Conservation (phyloP, 257 asterid species). For the Nicotiana tomentosiformis region DNA sequence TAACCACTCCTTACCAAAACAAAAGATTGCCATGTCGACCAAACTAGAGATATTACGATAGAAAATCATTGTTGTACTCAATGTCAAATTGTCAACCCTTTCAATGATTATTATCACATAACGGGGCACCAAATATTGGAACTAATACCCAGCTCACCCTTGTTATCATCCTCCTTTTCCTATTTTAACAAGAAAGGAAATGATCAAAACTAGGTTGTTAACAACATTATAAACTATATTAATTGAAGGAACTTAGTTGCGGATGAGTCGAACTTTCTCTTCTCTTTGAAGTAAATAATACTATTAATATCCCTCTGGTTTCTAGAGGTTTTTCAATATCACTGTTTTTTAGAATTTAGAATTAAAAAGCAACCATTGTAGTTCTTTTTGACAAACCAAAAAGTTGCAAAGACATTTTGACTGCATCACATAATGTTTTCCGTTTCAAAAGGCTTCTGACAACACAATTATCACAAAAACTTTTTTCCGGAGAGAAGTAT, state of each 20-base stretch:
- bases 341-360: not conserved
- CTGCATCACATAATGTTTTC: not conserved
- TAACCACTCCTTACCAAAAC: slow-evolving; percentile 23
- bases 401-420: not conserved
- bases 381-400: not conserved
- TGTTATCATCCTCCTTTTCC: not conserved
- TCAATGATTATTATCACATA: not conserved
- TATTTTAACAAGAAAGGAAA: not conserved
- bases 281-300: not conserved
- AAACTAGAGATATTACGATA: not conserved
- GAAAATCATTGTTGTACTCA: slow-evolving; percentile 5
- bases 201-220: not conserved
- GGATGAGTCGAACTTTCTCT: not conserved
- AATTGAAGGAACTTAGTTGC: not conserved
- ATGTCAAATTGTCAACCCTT: slow-evolving; percentile 14
- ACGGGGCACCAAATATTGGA: not conserved
- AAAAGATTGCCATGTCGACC: slow-evolving; percentile 1
- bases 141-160: not conserved
- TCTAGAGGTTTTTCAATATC: not conserved
- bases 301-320: too few species aligned
- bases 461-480: not conserved
- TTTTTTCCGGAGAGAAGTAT: not conserved
- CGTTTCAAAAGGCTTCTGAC: not conserved
- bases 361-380: not conserved
- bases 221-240: not conserved